A percentile compares a stretch with the other conserved stretches of the same genome.
Conservation (phyloP, 108 stramenopile genomes). For the Bacterosira constricta region DNA sequence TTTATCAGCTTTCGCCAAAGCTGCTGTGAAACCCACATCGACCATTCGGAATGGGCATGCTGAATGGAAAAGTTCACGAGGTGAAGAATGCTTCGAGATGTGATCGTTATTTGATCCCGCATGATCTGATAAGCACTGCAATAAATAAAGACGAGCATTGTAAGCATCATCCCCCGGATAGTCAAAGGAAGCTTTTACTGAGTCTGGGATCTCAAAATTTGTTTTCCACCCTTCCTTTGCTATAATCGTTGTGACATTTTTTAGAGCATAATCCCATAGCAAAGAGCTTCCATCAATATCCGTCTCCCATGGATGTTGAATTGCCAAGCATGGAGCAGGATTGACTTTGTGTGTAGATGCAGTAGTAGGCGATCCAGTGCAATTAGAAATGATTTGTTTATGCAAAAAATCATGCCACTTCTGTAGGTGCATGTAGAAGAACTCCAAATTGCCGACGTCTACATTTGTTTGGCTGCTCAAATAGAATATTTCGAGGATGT, state of each 20-base stretch:
- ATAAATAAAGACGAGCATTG: slow-evolving; percentile 49
- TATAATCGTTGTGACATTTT: slow-evolving; percentile 26
- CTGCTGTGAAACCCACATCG: slow-evolving; percentile 58
- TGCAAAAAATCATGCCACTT: slow-evolving; percentile 43
- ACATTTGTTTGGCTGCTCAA: slow-evolving; percentile 40
- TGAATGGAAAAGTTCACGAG: slow-evolving; percentile 16
- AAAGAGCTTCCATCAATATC: slow-evolving; percentile 41
- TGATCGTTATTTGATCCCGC: neutral
- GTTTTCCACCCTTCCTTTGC: slow-evolving; percentile 23
- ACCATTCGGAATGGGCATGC: slow-evolving; percentile 56
- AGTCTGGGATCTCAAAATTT: slow-evolving; percentile 28
- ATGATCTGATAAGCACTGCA: slow-evolving; percentile 32
- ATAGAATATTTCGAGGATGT: slow-evolving; percentile 45
- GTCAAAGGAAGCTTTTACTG: slow-evolving; percentile 45
- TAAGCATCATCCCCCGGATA: slow-evolving; percentile 50
- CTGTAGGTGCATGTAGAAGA: slow-evolving; percentile 25
- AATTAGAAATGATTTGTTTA: slow-evolving; percentile 17
- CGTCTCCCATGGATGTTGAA: slow-evolving; percentile 64
- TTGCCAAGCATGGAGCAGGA: slow-evolving; percentile 14
- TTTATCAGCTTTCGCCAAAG: slow-evolving; percentile 46
- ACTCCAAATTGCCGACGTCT: slow-evolving; percentile 30
- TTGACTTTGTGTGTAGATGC: neutral
- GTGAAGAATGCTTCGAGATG: neutral
- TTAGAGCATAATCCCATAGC: slow-evolving; percentile 39
- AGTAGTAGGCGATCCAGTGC: neutral